phyloP scores from a whole-genome alignment of 2,329 filamentous ascomycete genomes.

The Diaporthe destruens region DNA sequence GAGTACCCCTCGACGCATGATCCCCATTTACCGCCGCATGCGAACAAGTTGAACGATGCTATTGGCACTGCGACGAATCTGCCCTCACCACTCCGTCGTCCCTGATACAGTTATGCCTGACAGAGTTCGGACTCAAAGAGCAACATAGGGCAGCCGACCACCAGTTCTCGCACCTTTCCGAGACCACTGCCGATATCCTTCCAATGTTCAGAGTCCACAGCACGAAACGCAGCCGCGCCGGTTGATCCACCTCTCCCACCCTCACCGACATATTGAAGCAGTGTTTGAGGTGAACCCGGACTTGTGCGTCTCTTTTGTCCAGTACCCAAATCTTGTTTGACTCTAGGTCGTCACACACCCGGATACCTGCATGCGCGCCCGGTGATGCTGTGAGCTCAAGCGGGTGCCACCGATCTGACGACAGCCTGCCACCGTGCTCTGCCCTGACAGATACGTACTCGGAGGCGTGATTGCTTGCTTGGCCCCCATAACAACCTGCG shows the following conservation, averaged over 20 bases:
- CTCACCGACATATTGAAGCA: neutral
- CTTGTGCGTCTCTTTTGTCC: neutral
- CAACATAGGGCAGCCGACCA: neutral
- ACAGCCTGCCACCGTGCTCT: neutral
- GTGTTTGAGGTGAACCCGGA: neutral
- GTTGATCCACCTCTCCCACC: neutral
- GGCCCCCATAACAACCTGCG: neutral
- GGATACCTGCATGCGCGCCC: slow-evolving; percentile 1
- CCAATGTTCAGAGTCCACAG: neutral
- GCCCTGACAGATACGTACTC: neutral
- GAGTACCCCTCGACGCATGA: neutral
- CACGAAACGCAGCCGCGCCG: neutral
- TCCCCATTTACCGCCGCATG: neutral
- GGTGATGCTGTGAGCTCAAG: neutral
- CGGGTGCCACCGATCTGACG: neutral
- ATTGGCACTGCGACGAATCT: neutral
- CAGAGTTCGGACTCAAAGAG: neutral
- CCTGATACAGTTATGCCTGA: neutral
- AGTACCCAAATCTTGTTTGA: slow-evolving; percentile 4
- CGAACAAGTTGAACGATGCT: too few relatives aligned
- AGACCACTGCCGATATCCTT: neutral
- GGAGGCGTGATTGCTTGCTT: neutral
- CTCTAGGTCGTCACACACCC: neutral
- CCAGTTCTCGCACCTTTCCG: neutral
- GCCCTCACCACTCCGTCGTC: neutral